Evolutionary conservation across 2,329 filamentous ascomycete genomes (phyloP).

Genomic region (Fusarium falciforme): DNA sequence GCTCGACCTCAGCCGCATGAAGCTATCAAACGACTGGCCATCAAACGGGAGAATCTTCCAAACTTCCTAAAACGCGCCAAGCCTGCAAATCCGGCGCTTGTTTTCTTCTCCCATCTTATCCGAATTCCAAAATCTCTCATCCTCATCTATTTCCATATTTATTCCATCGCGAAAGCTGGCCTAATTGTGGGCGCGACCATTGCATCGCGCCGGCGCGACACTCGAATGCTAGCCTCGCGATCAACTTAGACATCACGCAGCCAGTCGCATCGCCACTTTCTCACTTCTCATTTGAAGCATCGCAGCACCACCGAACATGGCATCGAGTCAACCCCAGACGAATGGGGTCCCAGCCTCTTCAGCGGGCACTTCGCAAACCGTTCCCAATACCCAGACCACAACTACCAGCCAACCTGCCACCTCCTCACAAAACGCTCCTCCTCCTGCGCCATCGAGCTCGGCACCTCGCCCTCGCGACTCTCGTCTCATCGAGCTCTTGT

Average conservation of each 20-base stretch:
- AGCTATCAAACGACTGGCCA: not conserved
- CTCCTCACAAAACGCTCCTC: slow-evolving; percentile 39
- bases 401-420: slow-evolving; percentile 42
- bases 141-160: not conserved
- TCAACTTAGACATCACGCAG: not conserved
- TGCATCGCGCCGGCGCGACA: slow-evolving; percentile 1
- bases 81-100: not conserved
- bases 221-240: slow-evolving; percentile 10
- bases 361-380: slow-evolving; percentile 51
- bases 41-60: slow-evolving; percentile 1
- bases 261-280: not conserved
- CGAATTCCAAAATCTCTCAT: not conserved
- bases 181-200: not conserved
- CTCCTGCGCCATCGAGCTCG: slow-evolving; percentile 50
- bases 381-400: slow-evolving; percentile 51
- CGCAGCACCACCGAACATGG: slow-evolving; percentile 40
- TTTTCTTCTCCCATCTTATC: not conserved
- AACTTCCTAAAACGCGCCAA: slow-evolving; percentile 2
- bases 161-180: not conserved
- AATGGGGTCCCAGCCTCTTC: slow-evolving; percentile 63
- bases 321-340: slow-evolving; percentile 59
- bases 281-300: not conserved
- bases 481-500: slow-evolving; percentile 81
- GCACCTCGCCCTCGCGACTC: slow-evolving; percentile 78
- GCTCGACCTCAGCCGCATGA: slow-evolving; percentile 12